A percentile compares a stretch with the other conserved stretches of the same genome.
Evolutionary conservation across 768 basidiomycete species (phyloP).

Genomic region (Pisolithus tinctorius): DNA sequence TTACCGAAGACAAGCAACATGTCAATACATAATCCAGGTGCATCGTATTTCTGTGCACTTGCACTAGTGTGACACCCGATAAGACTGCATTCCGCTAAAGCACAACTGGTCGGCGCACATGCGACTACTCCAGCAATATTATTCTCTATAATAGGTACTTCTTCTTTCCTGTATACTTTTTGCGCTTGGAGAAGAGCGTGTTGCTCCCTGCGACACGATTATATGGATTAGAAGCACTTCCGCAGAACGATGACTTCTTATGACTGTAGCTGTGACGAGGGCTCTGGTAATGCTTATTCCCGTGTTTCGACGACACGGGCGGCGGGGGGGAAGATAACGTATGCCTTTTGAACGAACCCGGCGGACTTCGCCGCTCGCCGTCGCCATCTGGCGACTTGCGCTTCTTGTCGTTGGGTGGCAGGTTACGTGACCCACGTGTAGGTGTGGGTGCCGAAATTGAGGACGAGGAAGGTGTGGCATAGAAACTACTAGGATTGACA

Average conservation of each 20-base stretch:
- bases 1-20: not conserved
- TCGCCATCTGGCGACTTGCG: constrained; percentile 35
- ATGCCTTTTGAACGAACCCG: constrained; percentile 13
- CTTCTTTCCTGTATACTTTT: constrained; percentile 17
- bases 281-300: constrained; percentile 4
- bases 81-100: too few relatives aligned
- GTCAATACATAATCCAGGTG: too few relatives aligned
- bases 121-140: too few relatives aligned
- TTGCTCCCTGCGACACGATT: constrained; percentile 29
- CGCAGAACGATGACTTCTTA: constrained; percentile 25
- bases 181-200: constrained; percentile 19
- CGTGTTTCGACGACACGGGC: constrained; percentile 16
- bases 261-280: not conserved
- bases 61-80: too few relatives aligned
- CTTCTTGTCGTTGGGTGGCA: constrained; percentile 25
- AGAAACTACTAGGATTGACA: constrained; percentile 33
- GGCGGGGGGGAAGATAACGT: constrained; percentile 16
- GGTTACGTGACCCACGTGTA: not conserved
- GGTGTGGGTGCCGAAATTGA: not conserved
- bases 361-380: constrained; percentile 16
- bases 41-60: too few relatives aligned
- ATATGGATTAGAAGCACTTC: constrained; percentile 30
- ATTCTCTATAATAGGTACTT: too few relatives aligned
- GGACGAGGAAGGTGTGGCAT: constrained; percentile 19
- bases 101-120: too few relatives aligned